Evolutionary conservation across 352 stramenopile genomes (phyloP).

Genomic region (Globisporangium uncinulatum): DNA sequence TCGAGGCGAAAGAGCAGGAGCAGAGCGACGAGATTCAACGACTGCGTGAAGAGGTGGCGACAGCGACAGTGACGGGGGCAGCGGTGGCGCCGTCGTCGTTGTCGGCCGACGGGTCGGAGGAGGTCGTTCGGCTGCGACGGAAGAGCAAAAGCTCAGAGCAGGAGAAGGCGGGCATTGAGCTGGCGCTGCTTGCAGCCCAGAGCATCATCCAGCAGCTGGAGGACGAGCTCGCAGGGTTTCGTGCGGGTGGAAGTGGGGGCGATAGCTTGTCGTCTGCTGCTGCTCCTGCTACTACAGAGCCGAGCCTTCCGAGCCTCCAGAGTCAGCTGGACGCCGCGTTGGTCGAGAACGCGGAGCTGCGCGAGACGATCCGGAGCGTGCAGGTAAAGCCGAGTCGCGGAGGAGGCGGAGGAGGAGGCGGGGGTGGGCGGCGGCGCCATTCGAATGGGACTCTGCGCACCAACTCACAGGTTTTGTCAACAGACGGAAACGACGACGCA

Average conservation of each 20-base stretch:
- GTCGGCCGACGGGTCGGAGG: conserved; percentile 9
- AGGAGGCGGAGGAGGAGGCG: background rate
- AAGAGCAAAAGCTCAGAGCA: conserved; percentile 20
- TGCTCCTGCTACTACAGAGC: background rate
- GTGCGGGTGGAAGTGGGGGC: background rate
- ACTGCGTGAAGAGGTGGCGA: conserved; percentile 5
- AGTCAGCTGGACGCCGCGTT: conserved; percentile 44
- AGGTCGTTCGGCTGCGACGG: conserved; percentile 9
- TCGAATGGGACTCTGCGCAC: conserved; percentile 24
- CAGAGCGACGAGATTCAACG: conserved; percentile 18
- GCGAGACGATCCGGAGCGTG: conserved; percentile 55
- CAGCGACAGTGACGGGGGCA: background rate
- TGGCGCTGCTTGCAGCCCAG: conserved; percentile 23
- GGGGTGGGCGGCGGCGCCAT: conserved; percentile 17
- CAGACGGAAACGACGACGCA: conserved; percentile 14
- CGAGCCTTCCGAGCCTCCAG: conserved; percentile 25
- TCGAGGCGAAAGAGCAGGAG: conserved; percentile 14
- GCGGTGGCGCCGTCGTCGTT: conserved; percentile 4
- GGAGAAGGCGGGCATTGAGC: conserved; percentile 24
- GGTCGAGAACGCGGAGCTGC: conserved; percentile 51
- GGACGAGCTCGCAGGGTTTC: conserved; percentile 16
- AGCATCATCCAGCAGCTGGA: conserved; percentile 42
- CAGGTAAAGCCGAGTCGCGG: conserved; percentile 47
- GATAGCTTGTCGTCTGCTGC: background rate
- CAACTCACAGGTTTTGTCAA: conserved; percentile 17